A percentile compares a stretch with the other conserved stretches of the same genome.
Evolutionary conservation across 768 basidiomycete species (phyloP).

Genomic region (Nidula microcarpa): DNA sequence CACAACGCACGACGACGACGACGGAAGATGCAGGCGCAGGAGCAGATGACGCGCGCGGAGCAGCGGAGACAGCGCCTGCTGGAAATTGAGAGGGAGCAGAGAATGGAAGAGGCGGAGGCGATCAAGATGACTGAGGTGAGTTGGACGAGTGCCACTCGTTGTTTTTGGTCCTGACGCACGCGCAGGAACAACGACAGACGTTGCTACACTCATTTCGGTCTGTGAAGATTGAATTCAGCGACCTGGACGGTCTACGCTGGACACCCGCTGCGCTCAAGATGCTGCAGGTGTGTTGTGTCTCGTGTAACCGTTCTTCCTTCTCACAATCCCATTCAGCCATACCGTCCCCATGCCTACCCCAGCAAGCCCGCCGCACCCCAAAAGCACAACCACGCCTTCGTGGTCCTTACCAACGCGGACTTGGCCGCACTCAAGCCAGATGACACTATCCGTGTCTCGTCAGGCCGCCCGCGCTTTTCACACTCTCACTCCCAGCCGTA

Average conservation of each 20-base stretch:
- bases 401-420: slow-evolving; percentile 32
- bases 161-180: not conserved
- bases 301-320: not conserved
- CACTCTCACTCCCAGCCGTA: too few species aligned
- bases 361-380: not conserved
- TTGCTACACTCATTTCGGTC: slow-evolving; percentile 42
- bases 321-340: not conserved
- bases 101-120: slow-evolving; percentile 50
- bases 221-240: slow-evolving; percentile 60
- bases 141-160: not conserved
- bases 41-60: slow-evolving; percentile 34
- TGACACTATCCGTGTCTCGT: slow-evolving; percentile 36
- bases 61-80: slow-evolving; percentile 42
- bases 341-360: not conserved
- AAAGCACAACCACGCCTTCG: slow-evolving; percentile 15
- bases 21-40: not conserved
- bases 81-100: slow-evolving; percentile 51
- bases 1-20: too few species aligned
- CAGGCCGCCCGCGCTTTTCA: not conserved
- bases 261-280: slow-evolving; percentile 28
- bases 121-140: slow-evolving; percentile 58
- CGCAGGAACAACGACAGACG: slow-evolving; percentile 35
- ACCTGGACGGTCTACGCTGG: slow-evolving; percentile 59
- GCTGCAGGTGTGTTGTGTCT: slow-evolving; percentile 16
- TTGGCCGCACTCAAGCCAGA: slow-evolving; percentile 27